Percentiles rank a stretch among this genome's conserved stretches.
Evolutionary conservation across 805 yeast species (phyloP).

Genomic region (Maudiozyma bulderi): DNA sequence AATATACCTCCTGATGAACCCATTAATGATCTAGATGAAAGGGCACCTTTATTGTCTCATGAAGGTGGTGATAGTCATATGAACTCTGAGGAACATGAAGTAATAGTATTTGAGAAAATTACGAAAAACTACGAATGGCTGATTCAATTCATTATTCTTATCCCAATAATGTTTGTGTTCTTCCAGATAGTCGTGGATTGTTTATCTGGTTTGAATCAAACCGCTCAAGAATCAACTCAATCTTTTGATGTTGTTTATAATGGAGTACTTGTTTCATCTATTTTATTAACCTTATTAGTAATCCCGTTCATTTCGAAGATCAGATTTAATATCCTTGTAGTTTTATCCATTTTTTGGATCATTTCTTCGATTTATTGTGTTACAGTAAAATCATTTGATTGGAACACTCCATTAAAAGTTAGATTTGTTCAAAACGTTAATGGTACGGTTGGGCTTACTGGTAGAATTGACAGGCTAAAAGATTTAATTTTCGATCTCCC

Average conservation of each 20-base stretch:
- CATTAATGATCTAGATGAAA: slow-evolving; percentile 21
- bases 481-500: slow-evolving; percentile 54
- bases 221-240: slow-evolving; percentile 53
- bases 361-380: slow-evolving; percentile 27
- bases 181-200: slow-evolving; percentile 39
- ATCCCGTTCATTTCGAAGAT: slow-evolving; percentile 59
- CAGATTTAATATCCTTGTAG: slow-evolving; percentile 38
- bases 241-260: slow-evolving; percentile 33
- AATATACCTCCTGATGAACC: background rate
- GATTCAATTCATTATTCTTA: slow-evolving; percentile 56
- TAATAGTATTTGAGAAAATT: background rate
- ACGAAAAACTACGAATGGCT: slow-evolving; percentile 61
- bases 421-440: slow-evolving; percentile 37
- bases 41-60: slow-evolving; percentile 24
- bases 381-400: background rate
- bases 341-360: slow-evolving; percentile 32
- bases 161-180: slow-evolving; percentile 54
- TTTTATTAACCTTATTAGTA: slow-evolving; percentile 39
- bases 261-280: slow-evolving; percentile 27
- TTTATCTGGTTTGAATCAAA: slow-evolving; percentile 47
- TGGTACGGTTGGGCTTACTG: slow-evolving; percentile 10
- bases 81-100: background rate
- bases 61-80: background rate
- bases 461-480: slow-evolving; percentile 20
- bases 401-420: slow-evolving; percentile 3